A percentile compares a stretch with the other conserved stretches of the same genome.
Conservation (phyloP, 257 asterid species). For the Ajuga chamaepitys region DNA sequence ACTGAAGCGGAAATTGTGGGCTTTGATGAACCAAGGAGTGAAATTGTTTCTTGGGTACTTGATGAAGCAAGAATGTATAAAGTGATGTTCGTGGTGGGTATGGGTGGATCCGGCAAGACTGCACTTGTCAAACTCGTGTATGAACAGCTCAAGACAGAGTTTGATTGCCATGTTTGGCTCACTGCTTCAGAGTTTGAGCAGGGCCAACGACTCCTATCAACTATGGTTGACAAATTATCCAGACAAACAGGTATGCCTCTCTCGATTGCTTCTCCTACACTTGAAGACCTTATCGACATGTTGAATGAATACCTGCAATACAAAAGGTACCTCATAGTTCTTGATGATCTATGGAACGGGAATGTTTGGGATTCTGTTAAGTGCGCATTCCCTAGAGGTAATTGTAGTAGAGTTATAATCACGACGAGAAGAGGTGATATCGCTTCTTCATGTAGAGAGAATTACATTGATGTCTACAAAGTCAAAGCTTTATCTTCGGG, state of each 20-base stretch:
- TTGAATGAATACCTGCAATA: not conserved
- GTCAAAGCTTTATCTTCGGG: not conserved
- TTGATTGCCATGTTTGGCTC: slow-evolving; percentile 18
- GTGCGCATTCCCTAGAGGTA: not conserved
- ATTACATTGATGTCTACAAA: not conserved
- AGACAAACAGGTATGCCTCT: not conserved
- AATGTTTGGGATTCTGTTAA: slow-evolving; percentile 2
- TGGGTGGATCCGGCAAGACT: slow-evolving; percentile 24
- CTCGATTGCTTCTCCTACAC: not conserved
- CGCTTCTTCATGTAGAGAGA: slow-evolving; percentile 1
- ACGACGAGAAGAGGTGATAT: slow-evolving; percentile 21
- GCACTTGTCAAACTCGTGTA: slow-evolving; percentile 9
- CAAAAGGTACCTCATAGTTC: slow-evolving; percentile 16
- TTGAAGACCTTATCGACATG: not conserved
- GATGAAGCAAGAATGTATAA: not conserved
- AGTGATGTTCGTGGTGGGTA: slow-evolving; percentile 12
- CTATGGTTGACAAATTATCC: not conserved
- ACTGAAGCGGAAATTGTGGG: slow-evolving; percentile 13
- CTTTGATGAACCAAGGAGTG: not conserved
- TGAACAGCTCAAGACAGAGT: slow-evolving; percentile 1
- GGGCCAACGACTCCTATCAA: not conserved
- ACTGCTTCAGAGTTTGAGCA: not conserved
- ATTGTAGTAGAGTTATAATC: slow-evolving; percentile 16
- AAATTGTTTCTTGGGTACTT: not conserved
- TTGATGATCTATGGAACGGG: slow-evolving; percentile 17